These are phyloP conservation scores for Ceratocystis ficicola DNA, from an alignment of 2,329 filamentous ascomycete species.

Conservation along the genomic window DNA sequence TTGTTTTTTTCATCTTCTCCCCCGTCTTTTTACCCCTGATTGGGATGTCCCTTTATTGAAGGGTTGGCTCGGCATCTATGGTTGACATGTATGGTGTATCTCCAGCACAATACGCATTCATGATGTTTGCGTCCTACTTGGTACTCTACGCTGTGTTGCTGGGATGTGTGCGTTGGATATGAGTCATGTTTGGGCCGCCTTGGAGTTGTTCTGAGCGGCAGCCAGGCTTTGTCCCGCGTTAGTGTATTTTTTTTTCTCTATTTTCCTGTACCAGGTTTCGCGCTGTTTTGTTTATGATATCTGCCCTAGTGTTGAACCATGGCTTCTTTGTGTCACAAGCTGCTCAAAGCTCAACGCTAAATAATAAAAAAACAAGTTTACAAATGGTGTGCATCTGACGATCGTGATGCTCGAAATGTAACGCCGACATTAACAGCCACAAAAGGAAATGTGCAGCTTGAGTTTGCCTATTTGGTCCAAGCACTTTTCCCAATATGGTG, in stretches of 20 bases:
- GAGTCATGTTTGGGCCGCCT: neutral
- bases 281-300: neutral
- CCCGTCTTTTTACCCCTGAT: neutral
- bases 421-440: neutral
- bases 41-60: neutral
- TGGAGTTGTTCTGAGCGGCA: neutral
- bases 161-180: neutral
- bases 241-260: neutral
- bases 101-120: neutral
- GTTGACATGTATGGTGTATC: neutral
- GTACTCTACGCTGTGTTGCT: neutral
- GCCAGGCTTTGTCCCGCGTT: neutral
- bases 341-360: neutral
- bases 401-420: neutral
- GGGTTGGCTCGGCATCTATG: neutral
- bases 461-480: slow-evolving; percentile 5
- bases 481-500: slow-evolving; percentile 8
- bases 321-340: neutral
- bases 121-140: neutral
- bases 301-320: neutral
- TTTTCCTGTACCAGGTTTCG: neutral
- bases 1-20: neutral
- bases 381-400: neutral
- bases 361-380: neutral
- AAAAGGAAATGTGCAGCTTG: neutral